Evolutionary conservation across 805 yeast species (phyloP), one percentile per base, ranked within the genome.

Genomic region (Teunomyces panamensis): DNA sequence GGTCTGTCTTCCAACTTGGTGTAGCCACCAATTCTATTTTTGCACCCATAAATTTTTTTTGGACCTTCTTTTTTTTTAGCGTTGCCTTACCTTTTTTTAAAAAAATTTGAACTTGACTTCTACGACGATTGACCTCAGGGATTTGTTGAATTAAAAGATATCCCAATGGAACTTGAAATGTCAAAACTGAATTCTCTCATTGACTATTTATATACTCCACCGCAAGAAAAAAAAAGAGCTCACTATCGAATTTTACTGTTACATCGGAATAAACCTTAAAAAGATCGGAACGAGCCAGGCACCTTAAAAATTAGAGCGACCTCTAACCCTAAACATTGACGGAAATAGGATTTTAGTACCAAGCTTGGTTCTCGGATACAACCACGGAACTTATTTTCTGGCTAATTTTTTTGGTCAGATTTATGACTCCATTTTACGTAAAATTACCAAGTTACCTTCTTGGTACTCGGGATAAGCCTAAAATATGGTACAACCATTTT

Each of bases 401-500:
- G 17, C 14, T 32, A 13, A 11, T n/a, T 30, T n/a, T 32, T 32
- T 32, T 13, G 13, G 13, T 14, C 14, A 16, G 13, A 13, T 8
- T 32, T 32, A 13, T 32, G 34, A 32, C 16, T 30, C 24, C n/a
- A 11, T 30, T 43, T 13, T 20, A 20, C 24, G 24, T 20, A 20
- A 20, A 20, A 20, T 20, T 4, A 20, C 4, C 24, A 20, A 20
- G 20, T 13, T 4, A 10, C 26, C 39, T 26, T 39, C 33, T 45
- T 20, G 28, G 42, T 3, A 47, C 17, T 26, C 41, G 27, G 28
- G 29, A 10, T 11, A 37, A 11, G 16, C 68, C 68, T 7, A 64
- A 16, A 20, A 54, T 14, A 36, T 52, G 54, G 20, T 55, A 51
- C 17, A 65, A 20, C 60, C 63, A 59, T 45, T 45, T 30, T 2